phyloP scores from a whole-genome alignment of 2,329 filamentous ascomycete genomes.

The Sporothrix pseudoabietina region DNA sequence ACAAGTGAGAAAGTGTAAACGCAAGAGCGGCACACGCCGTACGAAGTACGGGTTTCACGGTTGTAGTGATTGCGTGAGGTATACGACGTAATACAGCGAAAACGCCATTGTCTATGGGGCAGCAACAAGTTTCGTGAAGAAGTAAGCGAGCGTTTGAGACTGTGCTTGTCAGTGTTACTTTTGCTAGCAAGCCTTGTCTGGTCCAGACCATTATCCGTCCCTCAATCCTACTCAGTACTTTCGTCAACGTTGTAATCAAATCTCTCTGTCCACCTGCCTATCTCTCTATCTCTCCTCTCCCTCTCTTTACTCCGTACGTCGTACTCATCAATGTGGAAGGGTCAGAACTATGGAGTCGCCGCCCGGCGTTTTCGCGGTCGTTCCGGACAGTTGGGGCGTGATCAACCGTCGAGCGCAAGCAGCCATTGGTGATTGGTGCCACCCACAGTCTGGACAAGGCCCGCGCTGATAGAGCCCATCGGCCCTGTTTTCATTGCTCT shows the following conservation, averaged over 20 bases:
- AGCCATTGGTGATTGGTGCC: neutral
- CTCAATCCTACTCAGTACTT: neutral
- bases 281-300: neutral
- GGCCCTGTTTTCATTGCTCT: neutral
- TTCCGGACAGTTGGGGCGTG: slow-evolving; percentile 6
- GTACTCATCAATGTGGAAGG: neutral
- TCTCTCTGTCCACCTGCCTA: no score
- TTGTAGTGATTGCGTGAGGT: neutral
- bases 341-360: slow-evolving; percentile 8
- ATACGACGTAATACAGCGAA: neutral
- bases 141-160: neutral
- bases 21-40: neutral
- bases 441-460: neutral
- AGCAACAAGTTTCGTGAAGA: neutral
- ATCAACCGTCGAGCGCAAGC: neutral
- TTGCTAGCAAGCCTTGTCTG: neutral
- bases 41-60: neutral
- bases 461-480: neutral
- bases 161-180: neutral
- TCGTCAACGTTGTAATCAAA: no score
- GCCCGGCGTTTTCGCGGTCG: slow-evolving; percentile 28
- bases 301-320: neutral
- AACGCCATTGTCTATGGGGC: neutral
- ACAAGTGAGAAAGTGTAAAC: neutral
- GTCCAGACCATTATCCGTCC: neutral